These are phyloP conservation scores for Hyaloscypha variabilis DNA, from an alignment of 495 filamentous ascomycete species.

Conservation along the genomic window DNA sequence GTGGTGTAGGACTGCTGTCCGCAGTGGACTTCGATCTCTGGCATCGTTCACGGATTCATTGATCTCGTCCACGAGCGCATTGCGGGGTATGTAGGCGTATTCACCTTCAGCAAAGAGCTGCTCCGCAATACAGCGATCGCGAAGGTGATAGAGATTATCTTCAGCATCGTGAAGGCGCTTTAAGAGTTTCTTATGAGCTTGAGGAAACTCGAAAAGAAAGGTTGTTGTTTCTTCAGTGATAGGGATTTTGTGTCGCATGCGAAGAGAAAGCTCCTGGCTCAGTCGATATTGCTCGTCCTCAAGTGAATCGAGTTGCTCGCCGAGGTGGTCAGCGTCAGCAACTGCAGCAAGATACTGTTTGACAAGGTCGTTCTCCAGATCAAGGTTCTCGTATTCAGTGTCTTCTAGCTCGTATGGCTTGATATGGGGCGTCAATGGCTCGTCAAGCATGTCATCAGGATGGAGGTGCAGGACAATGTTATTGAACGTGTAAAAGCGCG, in stretches of 20 bases:
- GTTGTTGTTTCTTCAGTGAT: constrained; percentile 7
- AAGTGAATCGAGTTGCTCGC: constrained; percentile 20
- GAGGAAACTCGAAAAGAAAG: constrained; percentile 23
- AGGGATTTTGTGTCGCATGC: constrained; percentile 7
- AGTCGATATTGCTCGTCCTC: constrained; percentile 26
- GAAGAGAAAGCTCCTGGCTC: constrained; percentile 17
- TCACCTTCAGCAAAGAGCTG: constrained; percentile 23
- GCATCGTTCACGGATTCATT: constrained; percentile 25
- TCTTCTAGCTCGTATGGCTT: constrained; percentile 17
- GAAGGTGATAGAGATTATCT: constrained; percentile 21
- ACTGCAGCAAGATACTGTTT: constrained; percentile 22
- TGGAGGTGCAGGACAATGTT: background rate
- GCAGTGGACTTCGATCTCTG: constrained; percentile 22
- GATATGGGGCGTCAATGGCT: constrained; percentile 11
- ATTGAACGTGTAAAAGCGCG: constrained; percentile 24
- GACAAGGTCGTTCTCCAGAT: constrained; percentile 12
- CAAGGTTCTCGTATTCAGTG: constrained; percentile 5
- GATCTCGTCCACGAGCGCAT: constrained; percentile 24
- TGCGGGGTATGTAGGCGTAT: constrained; percentile 21
- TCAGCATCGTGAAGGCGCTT: constrained; percentile 21
- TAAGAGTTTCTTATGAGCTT: constrained; percentile 11
- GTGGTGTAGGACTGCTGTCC: constrained; percentile 15
- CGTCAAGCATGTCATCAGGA: constrained; percentile 17
- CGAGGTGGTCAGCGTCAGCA: constrained; percentile 17
- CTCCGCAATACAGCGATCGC: constrained; percentile 21